Percentiles rank a stretch among this genome's conserved stretches.
These are phyloP conservation scores for Breynia disticha DNA, from an alignment of 441 rosid species.

Conservation along the genomic window DNA sequence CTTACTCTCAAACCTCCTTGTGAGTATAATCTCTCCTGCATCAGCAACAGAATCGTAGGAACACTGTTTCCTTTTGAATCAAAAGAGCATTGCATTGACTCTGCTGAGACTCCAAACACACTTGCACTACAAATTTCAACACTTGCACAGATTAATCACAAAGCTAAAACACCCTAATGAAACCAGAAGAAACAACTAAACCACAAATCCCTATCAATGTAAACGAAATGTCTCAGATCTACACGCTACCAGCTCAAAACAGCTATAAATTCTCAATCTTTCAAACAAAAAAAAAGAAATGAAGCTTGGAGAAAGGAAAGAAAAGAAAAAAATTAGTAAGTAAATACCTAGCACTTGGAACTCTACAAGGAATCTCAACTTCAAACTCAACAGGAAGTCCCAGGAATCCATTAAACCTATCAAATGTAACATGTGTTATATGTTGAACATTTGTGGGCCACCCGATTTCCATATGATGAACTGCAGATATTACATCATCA, in stretches of 20 bases:
- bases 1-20: constrained; percentile 80
- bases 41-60: constrained; percentile 70
- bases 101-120: constrained; percentile 89
- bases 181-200: background rate
- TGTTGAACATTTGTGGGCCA: constrained; percentile 93
- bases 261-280: too few relatives aligned
- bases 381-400: constrained; percentile 94
- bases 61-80: constrained; percentile 74
- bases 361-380: constrained; percentile 86
- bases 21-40: constrained; percentile 62
- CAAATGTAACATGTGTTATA: constrained; percentile 85
- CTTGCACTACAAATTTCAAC: constrained; percentile 41
- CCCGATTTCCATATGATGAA: constrained; percentile 73
- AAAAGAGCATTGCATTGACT: constrained; percentile 75
- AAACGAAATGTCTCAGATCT: too few relatives aligned
- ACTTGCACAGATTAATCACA: constrained; percentile 5
- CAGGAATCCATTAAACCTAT: constrained; percentile 79
- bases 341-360: constrained; percentile 82
- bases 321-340: background rate
- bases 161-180: background rate
- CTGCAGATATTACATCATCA: constrained; percentile 30
- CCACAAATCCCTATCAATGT: too few relatives aligned
- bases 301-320: background rate
- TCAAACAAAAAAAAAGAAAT: background rate
- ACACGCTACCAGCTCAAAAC: too few relatives aligned